These are phyloP conservation scores for Chenopodium berlandieri DNA, from an alignment of 148 eudicot species.

Conservation along the genomic window DNA sequence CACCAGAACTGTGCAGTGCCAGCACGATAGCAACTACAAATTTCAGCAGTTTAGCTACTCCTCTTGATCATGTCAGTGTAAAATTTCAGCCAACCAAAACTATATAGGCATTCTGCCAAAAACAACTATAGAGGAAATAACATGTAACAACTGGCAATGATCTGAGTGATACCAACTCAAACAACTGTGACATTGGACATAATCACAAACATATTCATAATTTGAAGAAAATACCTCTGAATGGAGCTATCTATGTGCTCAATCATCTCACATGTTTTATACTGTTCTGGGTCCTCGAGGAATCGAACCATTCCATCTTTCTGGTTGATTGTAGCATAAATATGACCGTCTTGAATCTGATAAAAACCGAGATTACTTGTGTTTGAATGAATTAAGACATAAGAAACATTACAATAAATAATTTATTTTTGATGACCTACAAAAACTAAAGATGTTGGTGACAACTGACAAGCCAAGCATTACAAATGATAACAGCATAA, in stretches of 20 bases:
- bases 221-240: constrained; percentile 53
- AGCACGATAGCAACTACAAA: background rate
- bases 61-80: background rate
- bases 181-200: background rate
- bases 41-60: background rate
- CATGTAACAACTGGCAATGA: background rate
- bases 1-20: no score
- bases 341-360: constrained; percentile 87
- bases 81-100: background rate
- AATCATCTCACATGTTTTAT: constrained; percentile 90
- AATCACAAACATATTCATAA: background rate
- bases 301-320: constrained; percentile 99
- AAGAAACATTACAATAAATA: no score
- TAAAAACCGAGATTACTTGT: background rate
- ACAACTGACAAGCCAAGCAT: background rate
- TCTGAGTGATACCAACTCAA: background rate
- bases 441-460: background rate
- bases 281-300: constrained; percentile 94
- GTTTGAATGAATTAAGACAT: background rate
- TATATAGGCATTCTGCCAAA: background rate
- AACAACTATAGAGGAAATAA: background rate
- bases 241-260: constrained; percentile 80
- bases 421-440: background rate
- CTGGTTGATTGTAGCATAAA: constrained; percentile 87
- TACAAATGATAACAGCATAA: background rate